A percentile compares a stretch with the other conserved stretches of the same genome.
These are phyloP conservation scores for Cyclotella kingstonii DNA, from an alignment of 108 stramenopile genomes.

Conservation along the genomic window DNA sequence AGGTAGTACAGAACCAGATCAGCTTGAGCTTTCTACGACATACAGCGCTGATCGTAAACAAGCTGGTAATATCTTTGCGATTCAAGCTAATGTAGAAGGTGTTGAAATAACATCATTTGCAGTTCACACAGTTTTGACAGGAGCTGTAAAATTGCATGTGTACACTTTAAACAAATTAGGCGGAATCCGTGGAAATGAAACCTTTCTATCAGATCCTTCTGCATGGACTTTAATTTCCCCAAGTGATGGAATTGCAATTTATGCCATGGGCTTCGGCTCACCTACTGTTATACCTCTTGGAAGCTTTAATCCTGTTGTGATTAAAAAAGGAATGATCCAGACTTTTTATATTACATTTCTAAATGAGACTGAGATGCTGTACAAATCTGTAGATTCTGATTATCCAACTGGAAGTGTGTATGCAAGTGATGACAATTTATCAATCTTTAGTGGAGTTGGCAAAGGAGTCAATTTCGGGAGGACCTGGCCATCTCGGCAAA, in stretches of 20 bases:
- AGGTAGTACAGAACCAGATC: background rate
- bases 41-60: conserved; percentile 23
- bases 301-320: conserved; percentile 17
- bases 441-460: conserved; percentile 16
- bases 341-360: conserved; percentile 29
- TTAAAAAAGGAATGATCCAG: conserved; percentile 9
- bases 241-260: conserved; percentile 6
- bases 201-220: conserved; percentile 3
- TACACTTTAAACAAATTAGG: conserved; percentile 13
- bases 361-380: conserved; percentile 22
- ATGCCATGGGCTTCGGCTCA: conserved; percentile 20
- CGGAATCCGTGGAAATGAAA: conserved; percentile 13
- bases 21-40: conserved; percentile 12
- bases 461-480: conserved; percentile 16
- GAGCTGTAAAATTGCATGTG: conserved; percentile 12
- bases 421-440: conserved; percentile 10
- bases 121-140: conserved; percentile 8
- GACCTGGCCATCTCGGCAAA: conserved; percentile 20
- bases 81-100: conserved; percentile 16
- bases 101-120: conserved; percentile 22
- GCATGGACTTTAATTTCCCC: conserved; percentile 20
- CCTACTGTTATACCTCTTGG: conserved; percentile 20
- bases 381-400: conserved; percentile 16
- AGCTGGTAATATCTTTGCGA: conserved; percentile 24
- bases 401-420: conserved; percentile 20